Evolutionary conservation across 805 yeast species (phyloP), one percentile per base, ranked within the genome.

Genomic region (Cyberlindnera euphorbiae): DNA sequence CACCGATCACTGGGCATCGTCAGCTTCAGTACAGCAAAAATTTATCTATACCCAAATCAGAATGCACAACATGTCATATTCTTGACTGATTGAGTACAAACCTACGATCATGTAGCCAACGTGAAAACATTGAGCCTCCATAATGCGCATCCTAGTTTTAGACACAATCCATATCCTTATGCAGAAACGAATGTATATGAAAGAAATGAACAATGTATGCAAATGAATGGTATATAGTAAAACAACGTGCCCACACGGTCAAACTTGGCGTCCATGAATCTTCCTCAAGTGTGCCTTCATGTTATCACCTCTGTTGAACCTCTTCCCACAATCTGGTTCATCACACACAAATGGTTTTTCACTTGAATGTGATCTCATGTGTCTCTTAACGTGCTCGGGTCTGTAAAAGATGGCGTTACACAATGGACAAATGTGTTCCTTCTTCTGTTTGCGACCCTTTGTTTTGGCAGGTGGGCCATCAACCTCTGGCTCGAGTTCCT

Each of bases 331-430:
- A 79, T 42, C 82, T 56, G 56, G 77, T 11, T 63, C 64, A 7
- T 66, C 61, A 58, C 96, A 84, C 26, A 58, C 60, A 52, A 73
- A 88, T 0, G 96, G 95, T 40, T 94, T 70, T 45, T 82, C 90
- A 45, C 77, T 75, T 5, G 87, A 75, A 58, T 88, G 97, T 2
- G 88, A 69, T 49, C 88, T 69, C 55, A 69, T 62, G 59, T 88
- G 96, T 49, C 80, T 82, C 42, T 71, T 79, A 18, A 79, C 85
- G 55, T 79, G 87, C 50, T 79, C 87, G 2, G 87, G 47, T 90
- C 71, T 47, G 54, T 78, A 85, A 63, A 79, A 79, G 36, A 71
- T 58, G 26, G 77, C 69, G 33, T 69, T 73, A 52, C 85, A 79
- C 29, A 79, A 54, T 1, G 84, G 84, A 59, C 87, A 79, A 45